phyloP scores from a whole-genome alignment of 176 grass and related monocot genomes.

The Eragrostis nindensis region DNA sequence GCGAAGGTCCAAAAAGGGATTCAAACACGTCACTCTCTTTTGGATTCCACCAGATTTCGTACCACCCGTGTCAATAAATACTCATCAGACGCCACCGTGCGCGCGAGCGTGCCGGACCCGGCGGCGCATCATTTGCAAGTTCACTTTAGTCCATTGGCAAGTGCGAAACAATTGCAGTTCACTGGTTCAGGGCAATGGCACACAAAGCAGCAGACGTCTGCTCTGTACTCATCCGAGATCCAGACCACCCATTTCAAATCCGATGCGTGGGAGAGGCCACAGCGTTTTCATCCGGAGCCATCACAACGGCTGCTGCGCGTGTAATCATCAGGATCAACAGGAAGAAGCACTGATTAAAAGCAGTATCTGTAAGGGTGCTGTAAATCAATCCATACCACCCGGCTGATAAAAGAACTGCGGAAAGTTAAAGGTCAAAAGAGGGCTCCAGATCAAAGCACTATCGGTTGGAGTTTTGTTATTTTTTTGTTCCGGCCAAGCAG shows the following conservation, averaged over 20 bases:
- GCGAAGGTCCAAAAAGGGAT: neutral
- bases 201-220: too few species aligned
- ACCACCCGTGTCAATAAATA: neutral
- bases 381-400: neutral
- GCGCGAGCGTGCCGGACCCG: too few species aligned
- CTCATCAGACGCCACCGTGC: neutral
- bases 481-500: neutral
- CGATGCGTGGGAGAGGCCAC: neutral
- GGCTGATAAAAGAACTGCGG: neutral
- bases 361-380: too few species aligned
- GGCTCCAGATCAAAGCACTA: neutral
- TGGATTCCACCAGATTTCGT: constrained; percentile 15
- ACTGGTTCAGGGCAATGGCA: too few species aligned
- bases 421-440: constrained; percentile 7
- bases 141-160: too few species aligned
- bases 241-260: neutral
- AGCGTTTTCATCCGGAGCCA: neutral
- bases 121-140: neutral
- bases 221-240: neutral
- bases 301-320: too few species aligned
- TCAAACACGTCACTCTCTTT: neutral
- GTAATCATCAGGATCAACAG: neutral
- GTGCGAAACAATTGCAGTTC: too few species aligned
- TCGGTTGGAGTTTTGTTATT: neutral
- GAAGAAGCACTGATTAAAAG: neutral